Evolutionary conservation across 2,329 filamentous ascomycete species (phyloP).

Genomic region (Thelonectria rubi): DNA sequence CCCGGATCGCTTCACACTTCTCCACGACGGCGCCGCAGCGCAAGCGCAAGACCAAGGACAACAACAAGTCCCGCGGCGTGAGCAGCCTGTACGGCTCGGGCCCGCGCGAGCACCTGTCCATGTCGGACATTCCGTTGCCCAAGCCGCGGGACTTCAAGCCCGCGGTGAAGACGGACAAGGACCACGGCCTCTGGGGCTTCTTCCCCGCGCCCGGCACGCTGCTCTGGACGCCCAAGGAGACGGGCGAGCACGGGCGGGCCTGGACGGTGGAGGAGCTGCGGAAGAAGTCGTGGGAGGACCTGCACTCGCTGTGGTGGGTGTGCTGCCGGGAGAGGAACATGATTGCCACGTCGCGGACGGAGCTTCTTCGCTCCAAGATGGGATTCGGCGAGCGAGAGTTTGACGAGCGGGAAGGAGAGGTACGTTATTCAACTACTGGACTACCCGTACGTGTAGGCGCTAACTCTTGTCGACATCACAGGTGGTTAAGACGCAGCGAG

Average conservation of each 20-base stretch:
- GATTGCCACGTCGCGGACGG: slow-evolving; percentile 78
- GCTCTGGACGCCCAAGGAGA: slow-evolving; percentile 77
- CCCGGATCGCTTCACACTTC: slow-evolving; percentile 49
- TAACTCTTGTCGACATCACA: slow-evolving; percentile 47
- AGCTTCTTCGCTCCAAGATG: slow-evolving; percentile 72
- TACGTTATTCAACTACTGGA: slow-evolving; percentile 53
- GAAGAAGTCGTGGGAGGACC: slow-evolving; percentile 90
- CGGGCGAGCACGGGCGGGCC: slow-evolving; percentile 76
- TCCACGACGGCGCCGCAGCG: slow-evolving; percentile 64
- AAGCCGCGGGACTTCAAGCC: slow-evolving; percentile 71
- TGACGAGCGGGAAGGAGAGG: slow-evolving; percentile 68
- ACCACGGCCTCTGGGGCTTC: slow-evolving; percentile 94
- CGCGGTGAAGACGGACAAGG: slow-evolving; percentile 66
- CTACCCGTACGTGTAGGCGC: not conserved
- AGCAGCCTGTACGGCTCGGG: slow-evolving; percentile 84
- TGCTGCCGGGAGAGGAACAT: slow-evolving; percentile 92
- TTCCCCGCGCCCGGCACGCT: slow-evolving; percentile 77
- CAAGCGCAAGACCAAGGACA: slow-evolving; percentile 69
- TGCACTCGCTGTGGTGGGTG: slow-evolving; percentile 93
- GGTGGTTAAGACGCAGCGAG: slow-evolving; percentile 80
- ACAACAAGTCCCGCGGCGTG: slow-evolving; percentile 81
- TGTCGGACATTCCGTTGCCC: slow-evolving; percentile 77
- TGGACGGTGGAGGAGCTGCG: slow-evolving; percentile 90
- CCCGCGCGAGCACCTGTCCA: slow-evolving; percentile 75
- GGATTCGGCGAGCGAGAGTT: slow-evolving; percentile 79